Conservation (phyloP, 208 protist genomes). For the Trichomonas vaginalis region DNA sequence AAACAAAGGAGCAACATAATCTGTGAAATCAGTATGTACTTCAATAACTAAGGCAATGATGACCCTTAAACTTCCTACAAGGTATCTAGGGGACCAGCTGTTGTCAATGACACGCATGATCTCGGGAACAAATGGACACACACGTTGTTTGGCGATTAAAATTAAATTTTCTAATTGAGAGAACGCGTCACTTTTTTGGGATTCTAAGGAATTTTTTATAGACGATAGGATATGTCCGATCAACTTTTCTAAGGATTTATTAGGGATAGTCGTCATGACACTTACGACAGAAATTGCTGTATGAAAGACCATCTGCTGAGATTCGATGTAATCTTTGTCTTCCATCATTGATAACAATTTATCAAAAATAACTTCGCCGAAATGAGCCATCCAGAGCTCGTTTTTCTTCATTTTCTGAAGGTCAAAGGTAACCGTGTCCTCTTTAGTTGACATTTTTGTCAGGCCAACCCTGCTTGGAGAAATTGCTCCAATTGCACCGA, state of each 20-base stretch:
- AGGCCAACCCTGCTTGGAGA: not conserved
- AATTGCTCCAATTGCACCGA: not conserved
- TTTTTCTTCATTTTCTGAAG: not conserved
- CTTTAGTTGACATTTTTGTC: not conserved
- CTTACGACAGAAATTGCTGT: not conserved
- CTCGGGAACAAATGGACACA: not conserved
- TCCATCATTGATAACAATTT: not conserved
- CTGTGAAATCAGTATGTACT: not conserved
- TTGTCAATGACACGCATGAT: not conserved
- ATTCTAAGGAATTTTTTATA: not conserved
- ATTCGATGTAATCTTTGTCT: not conserved
- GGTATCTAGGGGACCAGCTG: not conserved
- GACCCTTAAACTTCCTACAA: not conserved
- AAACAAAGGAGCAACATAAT: not conserved
- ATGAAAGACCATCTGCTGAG: not conserved
- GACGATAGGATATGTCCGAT: not conserved
- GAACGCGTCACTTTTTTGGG: not conserved
- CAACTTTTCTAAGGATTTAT: not conserved
- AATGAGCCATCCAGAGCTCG: not conserved
- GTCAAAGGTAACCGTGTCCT: not conserved
- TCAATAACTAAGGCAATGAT: not conserved
- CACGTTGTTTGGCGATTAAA: not conserved
- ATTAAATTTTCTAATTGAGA: not conserved
- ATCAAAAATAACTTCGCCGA: not conserved
- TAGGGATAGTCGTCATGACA: not conserved